Conservation (phyloP, 2,329 filamentous ascomycete genomes). For the Sclerotiophoma versabilis region DNA sequence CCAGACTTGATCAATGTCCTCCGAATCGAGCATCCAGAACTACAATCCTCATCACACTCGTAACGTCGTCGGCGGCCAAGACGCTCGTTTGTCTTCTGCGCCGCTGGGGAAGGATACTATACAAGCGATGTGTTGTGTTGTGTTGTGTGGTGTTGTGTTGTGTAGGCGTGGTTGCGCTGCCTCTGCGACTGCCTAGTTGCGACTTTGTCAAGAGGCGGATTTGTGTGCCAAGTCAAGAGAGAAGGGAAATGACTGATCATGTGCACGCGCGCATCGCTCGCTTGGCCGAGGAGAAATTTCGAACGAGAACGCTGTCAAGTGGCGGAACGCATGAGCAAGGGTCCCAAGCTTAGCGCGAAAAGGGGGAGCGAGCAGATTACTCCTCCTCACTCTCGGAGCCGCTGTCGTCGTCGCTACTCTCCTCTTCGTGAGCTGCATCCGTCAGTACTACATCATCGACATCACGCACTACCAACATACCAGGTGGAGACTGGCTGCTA, state of each 20-base stretch:
- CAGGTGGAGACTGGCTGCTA: constrained; percentile 55
- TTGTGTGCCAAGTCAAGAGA: neutral
- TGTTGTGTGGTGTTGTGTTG: neutral
- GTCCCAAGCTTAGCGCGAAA: neutral
- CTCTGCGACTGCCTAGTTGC: too few species aligned
- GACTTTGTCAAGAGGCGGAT: too few species aligned
- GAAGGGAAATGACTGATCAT: neutral
- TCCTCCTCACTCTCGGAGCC: constrained; percentile 62
- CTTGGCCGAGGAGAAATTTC: neutral
- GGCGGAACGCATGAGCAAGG: neutral
- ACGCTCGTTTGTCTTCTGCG: constrained; percentile 1
- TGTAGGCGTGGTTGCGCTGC: neutral
- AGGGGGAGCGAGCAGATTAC: constrained; percentile 28
- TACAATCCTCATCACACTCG: constrained; percentile 27
- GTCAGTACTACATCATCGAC: constrained; percentile 24
- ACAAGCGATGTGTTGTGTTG: constrained; percentile 27
- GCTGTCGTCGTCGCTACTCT: constrained; percentile 60
- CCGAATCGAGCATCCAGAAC: constrained; percentile 25
- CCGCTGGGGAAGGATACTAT: constrained; percentile 27
- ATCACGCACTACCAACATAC: constrained; percentile 37
- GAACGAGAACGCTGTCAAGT: constrained; percentile 6
- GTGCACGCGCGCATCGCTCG: neutral
- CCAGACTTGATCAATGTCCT: neutral
- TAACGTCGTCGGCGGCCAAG: constrained; percentile 24
- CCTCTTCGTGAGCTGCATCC: constrained; percentile 51